These are phyloP conservation scores for Phialophora tarda DNA, from an alignment of 2,329 filamentous ascomycete species.

Conservation along the genomic window DNA sequence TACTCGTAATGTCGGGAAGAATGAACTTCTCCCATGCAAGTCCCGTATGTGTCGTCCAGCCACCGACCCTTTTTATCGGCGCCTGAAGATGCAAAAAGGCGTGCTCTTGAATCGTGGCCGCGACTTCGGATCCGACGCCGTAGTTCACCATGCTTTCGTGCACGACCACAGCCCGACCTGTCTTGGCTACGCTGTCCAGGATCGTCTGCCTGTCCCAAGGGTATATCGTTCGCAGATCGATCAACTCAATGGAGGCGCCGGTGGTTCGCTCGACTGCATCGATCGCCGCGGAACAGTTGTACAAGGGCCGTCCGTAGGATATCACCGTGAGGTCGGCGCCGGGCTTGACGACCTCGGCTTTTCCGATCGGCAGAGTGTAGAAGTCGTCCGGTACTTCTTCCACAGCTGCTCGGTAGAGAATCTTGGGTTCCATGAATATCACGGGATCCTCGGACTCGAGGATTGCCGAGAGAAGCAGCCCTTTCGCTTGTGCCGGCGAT, in stretches of 20 bases:
- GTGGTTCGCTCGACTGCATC: constrained; percentile 71
- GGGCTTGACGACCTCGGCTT: constrained; percentile 76
- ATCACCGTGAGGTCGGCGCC: constrained; percentile 82
- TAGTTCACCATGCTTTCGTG: constrained; percentile 92
- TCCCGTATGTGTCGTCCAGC: constrained; percentile 84
- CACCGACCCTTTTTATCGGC: constrained; percentile 80
- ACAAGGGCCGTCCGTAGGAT: constrained; percentile 90
- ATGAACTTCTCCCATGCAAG: constrained; percentile 80
- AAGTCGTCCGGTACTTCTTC: constrained; percentile 84
- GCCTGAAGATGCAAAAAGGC: constrained; percentile 84
- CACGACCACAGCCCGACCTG: constrained; percentile 82
- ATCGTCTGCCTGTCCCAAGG: constrained; percentile 88
- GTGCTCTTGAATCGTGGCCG: constrained; percentile 83
- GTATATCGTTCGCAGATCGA: constrained; percentile 85
- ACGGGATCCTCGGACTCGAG: constrained; percentile 80
- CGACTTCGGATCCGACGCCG: constrained; percentile 88
- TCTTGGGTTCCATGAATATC: constrained; percentile 93
- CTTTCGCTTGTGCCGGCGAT: constrained; percentile 86
- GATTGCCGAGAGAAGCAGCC: constrained; percentile 77
- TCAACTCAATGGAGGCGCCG: constrained; percentile 80
- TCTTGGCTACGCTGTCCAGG: constrained; percentile 81
- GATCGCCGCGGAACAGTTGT: constrained; percentile 79
- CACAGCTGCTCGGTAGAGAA: constrained; percentile 86
- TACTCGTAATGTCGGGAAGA: constrained; percentile 83
- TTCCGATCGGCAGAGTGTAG: constrained; percentile 82